Percentiles rank a stretch among this genome's conserved stretches.
Conservation (phyloP, 345 rosid species). For the Alliaria petiolata region DNA sequence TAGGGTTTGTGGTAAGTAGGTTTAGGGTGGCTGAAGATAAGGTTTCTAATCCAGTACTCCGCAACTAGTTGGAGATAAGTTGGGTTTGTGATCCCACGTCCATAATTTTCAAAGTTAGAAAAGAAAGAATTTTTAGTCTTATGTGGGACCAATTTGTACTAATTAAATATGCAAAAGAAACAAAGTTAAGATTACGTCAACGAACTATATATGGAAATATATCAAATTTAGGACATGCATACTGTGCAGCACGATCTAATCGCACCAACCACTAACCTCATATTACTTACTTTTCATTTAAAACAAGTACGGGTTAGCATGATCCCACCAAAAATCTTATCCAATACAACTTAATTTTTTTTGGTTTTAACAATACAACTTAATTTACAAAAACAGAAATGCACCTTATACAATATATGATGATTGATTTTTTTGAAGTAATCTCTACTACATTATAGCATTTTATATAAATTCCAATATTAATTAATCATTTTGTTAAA, state of each 20-base stretch:
- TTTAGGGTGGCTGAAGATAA: neutral
- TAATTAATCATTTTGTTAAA: neutral
- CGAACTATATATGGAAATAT: neutral
- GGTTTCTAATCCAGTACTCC: neutral
- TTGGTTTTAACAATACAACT: neutral
- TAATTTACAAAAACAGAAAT: neutral
- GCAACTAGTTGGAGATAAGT: neutral
- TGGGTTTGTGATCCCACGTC: neutral
- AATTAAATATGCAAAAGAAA: neutral
- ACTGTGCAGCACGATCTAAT: constrained; percentile 23
- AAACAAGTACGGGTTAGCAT: neutral
- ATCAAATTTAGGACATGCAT: neutral
- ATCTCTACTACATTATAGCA: neutral
- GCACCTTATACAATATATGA: neutral
- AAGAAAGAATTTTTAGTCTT: neutral
- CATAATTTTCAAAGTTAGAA: neutral
- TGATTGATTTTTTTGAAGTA: neutral
- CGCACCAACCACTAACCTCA: constrained; percentile 23
- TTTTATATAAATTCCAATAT: neutral
- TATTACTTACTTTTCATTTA: neutral
- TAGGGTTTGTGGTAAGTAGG: constrained; percentile 7
- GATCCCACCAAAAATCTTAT: neutral
- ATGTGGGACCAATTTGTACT: too few relatives aligned
- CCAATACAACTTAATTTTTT: neutral
- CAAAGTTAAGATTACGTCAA: neutral